Percentiles rank a stretch among this genome's conserved stretches.
Evolutionary conservation across 2,329 filamentous ascomycete species (phyloP).

Genomic region (Venturiaceae sp.): DNA sequence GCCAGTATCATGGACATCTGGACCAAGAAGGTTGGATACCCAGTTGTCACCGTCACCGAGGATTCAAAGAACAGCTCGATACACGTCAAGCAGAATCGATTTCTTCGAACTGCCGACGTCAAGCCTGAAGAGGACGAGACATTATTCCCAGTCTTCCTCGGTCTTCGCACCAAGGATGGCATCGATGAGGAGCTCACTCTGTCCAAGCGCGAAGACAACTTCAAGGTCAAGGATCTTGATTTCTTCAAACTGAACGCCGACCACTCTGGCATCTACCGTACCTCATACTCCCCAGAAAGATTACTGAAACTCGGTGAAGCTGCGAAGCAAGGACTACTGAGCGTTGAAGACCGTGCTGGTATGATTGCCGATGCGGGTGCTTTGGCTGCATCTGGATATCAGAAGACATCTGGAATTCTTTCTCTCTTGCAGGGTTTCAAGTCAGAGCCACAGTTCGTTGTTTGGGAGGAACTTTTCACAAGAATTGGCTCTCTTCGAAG

Average conservation of each 20-base stretch:
- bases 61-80: constrained; percentile 52
- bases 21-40: constrained; percentile 94
- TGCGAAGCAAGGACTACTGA: constrained; percentile 69
- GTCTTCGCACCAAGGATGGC: constrained; percentile 73
- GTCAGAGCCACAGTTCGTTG: constrained; percentile 75
- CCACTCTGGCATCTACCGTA: constrained; percentile 86
- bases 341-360: constrained; percentile 83
- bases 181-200: constrained; percentile 69
- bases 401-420: constrained; percentile 83
- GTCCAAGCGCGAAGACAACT: constrained; percentile 60
- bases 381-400: constrained; percentile 80
- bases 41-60: constrained; percentile 79
- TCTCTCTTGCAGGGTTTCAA: constrained; percentile 78
- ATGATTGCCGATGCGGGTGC: constrained; percentile 87
- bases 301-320: constrained; percentile 81
- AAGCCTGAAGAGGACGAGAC: constrained; percentile 87
- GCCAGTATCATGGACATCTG: constrained; percentile 88
- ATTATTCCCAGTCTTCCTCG: constrained; percentile 82
- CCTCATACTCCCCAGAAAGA: constrained; percentile 74
- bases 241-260: constrained; percentile 98
- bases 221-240: constrained; percentile 68
- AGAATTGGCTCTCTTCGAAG: constrained; percentile 69
- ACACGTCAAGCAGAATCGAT: constrained; percentile 87
- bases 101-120: constrained; percentile 84
- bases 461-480: constrained; percentile 86